phyloP scores from a whole-genome alignment of 2,329 filamentous ascomycete genomes.

The Fusarium transvaalense region DNA sequence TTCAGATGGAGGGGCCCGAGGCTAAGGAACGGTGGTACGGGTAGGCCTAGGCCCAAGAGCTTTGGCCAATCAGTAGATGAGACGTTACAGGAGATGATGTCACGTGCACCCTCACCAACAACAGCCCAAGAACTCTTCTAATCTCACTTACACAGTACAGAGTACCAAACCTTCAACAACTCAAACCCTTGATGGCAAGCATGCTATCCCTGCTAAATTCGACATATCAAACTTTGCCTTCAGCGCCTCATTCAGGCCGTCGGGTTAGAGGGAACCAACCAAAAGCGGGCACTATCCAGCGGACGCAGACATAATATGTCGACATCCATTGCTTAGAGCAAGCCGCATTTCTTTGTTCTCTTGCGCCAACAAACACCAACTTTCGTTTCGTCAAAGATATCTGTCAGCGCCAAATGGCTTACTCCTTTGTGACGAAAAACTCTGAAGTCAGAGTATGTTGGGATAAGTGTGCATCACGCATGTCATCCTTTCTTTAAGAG shows the following conservation, averaged over 20 bases:
- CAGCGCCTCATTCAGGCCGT: slow-evolving; percentile 30
- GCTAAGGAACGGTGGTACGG: slow-evolving; percentile 7
- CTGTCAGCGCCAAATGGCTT: slow-evolving; percentile 23
- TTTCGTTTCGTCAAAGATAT: slow-evolving; percentile 30
- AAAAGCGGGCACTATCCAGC: slow-evolving; percentile 22
- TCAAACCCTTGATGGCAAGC: slow-evolving; percentile 6
- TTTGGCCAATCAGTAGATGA: slow-evolving; percentile 36
- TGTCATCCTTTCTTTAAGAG: slow-evolving; percentile 35
- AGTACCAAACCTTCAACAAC: slow-evolving; percentile 27
- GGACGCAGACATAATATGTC: slow-evolving; percentile 22
- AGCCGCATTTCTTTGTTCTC: slow-evolving; percentile 48
- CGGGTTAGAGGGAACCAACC: slow-evolving; percentile 19
- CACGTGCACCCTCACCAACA: slow-evolving; percentile 34
- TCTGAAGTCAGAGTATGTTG: slow-evolving; percentile 30
- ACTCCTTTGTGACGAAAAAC: slow-evolving; percentile 28
- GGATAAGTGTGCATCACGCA: slow-evolving; percentile 16
- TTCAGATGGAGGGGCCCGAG: slow-evolving; percentile 16
- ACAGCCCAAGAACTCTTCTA: not conserved
- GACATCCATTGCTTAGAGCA: slow-evolving; percentile 33
- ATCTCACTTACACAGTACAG: slow-evolving; percentile 17
- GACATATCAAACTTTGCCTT: slow-evolving; percentile 1
- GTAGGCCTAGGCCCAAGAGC: not conserved
- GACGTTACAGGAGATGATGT: slow-evolving; percentile 21
- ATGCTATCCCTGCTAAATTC: not conserved
- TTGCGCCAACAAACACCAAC: slow-evolving; percentile 41